Evolutionary conservation across 139 green algal species (phyloP).

Genomic region (Closterium sp.): DNA sequence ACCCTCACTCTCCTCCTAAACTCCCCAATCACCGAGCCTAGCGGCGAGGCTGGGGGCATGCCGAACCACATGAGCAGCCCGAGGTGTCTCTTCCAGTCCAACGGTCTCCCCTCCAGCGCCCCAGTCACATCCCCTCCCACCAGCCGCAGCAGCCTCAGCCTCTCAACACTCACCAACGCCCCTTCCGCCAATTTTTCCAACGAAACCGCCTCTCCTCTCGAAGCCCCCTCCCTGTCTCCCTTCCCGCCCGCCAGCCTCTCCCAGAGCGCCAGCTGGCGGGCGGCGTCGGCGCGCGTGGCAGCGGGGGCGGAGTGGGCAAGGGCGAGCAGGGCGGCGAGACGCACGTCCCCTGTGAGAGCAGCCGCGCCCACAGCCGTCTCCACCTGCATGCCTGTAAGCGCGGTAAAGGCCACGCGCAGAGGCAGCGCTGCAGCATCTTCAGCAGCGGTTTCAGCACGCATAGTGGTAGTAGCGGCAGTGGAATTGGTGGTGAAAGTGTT

Average conservation of each 20-base stretch:
- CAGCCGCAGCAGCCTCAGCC: conserved; percentile 65
- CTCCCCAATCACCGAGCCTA: neutral
- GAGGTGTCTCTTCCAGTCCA: conserved; percentile 82
- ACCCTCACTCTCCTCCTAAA: neutral
- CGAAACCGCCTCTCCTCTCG: neutral
- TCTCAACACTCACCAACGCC: conserved; percentile 47
- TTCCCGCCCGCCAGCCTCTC: neutral
- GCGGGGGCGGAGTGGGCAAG: conserved; percentile 38
- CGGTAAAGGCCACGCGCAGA: conserved; percentile 53
- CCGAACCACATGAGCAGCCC: conserved; percentile 71
- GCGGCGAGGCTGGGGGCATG: neutral
- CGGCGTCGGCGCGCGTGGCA: conserved; percentile 33
- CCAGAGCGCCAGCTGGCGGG: conserved; percentile 69
- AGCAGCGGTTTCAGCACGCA: too few species aligned
- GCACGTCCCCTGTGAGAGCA: conserved; percentile 62
- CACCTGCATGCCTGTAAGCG: conserved; percentile 67
- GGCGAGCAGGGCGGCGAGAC: conserved; percentile 75
- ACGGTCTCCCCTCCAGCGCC: conserved; percentile 27
- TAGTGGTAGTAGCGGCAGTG: neutral
- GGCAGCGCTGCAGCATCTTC: neutral
- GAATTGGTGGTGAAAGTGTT: neutral
- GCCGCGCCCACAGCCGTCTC: conserved; percentile 60
- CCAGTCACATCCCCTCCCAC: conserved; percentile 63
- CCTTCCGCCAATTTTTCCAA: neutral
- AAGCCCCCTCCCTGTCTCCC: neutral